Percentiles rank a stretch among this genome's conserved stretches.
These are phyloP conservation scores for Epichloe sibirici DNA, from an alignment of 2,329 filamentous ascomycete genomes.

Conservation along the genomic window DNA sequence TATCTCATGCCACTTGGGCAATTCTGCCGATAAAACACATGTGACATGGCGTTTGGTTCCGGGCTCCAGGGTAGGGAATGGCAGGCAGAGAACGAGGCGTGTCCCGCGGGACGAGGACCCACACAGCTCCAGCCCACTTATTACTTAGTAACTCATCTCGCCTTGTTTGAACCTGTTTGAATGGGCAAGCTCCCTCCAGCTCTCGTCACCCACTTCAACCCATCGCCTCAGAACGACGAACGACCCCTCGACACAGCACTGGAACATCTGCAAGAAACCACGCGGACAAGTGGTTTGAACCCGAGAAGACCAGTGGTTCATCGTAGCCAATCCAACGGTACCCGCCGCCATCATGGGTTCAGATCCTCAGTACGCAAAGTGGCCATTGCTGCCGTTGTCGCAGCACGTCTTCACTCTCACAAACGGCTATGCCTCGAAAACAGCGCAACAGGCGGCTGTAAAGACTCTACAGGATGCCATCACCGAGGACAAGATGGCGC, in stretches of 20 bases:
- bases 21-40: too few species aligned
- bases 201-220: slow-evolving; percentile 3
- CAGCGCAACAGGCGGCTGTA: slow-evolving; percentile 56
- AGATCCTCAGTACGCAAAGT: slow-evolving; percentile 78
- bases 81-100: slow-evolving; percentile 10
- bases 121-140: not conserved
- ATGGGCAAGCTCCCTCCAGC: slow-evolving; percentile 3
- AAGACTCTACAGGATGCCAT: slow-evolving; percentile 75
- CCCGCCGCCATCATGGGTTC: slow-evolving; percentile 49
- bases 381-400: slow-evolving; percentile 67
- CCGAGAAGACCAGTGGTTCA: slow-evolving; percentile 5
- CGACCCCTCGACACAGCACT: slow-evolving; percentile 9
- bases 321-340: slow-evolving; percentile 14
- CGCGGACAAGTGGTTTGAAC: not conserved
- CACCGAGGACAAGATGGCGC: slow-evolving; percentile 73
- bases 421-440: slow-evolving; percentile 58
- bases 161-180: slow-evolving; percentile 5
- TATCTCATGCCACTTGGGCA: too few species aligned
- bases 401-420: slow-evolving; percentile 82
- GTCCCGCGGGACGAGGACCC: slow-evolving; percentile 10
- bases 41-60: not conserved
- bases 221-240: slow-evolving; percentile 1
- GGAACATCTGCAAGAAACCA: not conserved
- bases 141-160: slow-evolving; percentile 9
- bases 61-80: not conserved